Evolutionary conservation across 1,284 basidiomycete species (phyloP).

Genomic region (Bondarzewia mesenterica): DNA sequence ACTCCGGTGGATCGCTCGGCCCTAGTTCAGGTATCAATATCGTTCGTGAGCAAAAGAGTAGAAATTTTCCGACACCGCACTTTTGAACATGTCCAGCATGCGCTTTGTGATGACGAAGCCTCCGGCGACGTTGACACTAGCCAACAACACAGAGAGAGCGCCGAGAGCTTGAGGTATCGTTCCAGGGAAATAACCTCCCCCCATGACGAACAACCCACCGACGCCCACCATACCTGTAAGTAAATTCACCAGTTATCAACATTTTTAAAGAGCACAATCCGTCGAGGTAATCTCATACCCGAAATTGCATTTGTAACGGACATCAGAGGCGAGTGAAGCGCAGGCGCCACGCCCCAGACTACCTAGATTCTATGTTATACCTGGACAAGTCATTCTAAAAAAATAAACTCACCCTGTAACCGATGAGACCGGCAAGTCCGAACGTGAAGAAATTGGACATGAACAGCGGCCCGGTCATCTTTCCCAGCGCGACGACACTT

Average conservation of each 20-base stretch:
- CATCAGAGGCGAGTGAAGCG: constrained; percentile 78
- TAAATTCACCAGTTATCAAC: not conserved
- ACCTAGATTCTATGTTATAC: too few relatives aligned
- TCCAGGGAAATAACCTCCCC: constrained; percentile 74
- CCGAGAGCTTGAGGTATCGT: constrained; percentile 74
- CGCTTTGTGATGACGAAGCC: constrained; percentile 81
- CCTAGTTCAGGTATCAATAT: not conserved
- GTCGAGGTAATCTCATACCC: constrained; percentile 26
- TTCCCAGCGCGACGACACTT: constrained; percentile 62
- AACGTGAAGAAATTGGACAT: constrained; percentile 85
- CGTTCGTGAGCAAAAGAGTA: not conserved
- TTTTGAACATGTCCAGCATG: constrained; percentile 88
- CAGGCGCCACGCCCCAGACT: constrained; percentile 81
- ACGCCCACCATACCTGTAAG: constrained; percentile 65
- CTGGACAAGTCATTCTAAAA: too few relatives aligned
- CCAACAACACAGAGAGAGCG: constrained; percentile 72
- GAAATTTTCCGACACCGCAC: constrained; percentile 29
- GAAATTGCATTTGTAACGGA: constrained; percentile 81
- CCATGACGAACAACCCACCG: constrained; percentile 83
- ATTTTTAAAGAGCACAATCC: not conserved
- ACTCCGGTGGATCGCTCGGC: constrained; percentile 67
- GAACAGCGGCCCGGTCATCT: constrained; percentile 68
- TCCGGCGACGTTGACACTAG: constrained; percentile 78
- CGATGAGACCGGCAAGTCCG: constrained; percentile 73
- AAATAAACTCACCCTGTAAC: constrained; percentile 51